A percentile compares a stretch with the other conserved stretches of the same genome.
These are phyloP conservation scores for Lippia alba DNA, from an alignment of 305 asterid species.

Conservation along the genomic window DNA sequence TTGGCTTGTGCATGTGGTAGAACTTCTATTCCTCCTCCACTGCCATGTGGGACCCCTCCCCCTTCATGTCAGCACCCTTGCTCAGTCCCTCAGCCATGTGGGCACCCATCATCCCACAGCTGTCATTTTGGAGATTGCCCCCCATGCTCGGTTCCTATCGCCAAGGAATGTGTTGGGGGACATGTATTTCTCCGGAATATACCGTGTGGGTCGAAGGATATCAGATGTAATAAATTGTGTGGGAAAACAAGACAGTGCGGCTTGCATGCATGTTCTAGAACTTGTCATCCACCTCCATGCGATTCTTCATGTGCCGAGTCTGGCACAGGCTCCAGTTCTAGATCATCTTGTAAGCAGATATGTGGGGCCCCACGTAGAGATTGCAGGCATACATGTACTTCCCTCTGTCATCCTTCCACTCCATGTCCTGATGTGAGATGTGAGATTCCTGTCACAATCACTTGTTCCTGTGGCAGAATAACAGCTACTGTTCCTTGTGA, in stretches of 20 bases:
- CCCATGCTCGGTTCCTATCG: conserved; percentile 83
- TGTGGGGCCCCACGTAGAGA: conserved; percentile 98
- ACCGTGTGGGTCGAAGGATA: conserved; percentile 93
- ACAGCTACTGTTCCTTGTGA: conserved; percentile 87
- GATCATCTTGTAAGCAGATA: conserved; percentile 82
- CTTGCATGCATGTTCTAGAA: conserved; percentile 87
- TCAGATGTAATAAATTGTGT: conserved; percentile 87
- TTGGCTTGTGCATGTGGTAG: conserved; percentile 92
- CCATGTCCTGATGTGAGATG: conserved; percentile 87
- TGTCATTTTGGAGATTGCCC: conserved; percentile 97
- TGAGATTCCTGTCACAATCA: conserved; percentile 77
- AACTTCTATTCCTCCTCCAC: conserved; percentile 93
- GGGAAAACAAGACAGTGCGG: conserved; percentile 98
- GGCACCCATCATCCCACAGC: conserved; percentile 92
- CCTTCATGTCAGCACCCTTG: conserved; percentile 94
- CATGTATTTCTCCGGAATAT: conserved; percentile 85
- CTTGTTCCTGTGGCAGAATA: conserved; percentile 85
- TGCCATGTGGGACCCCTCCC: conserved; percentile 88
- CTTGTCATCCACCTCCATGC: conserved; percentile 85
- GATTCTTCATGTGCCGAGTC: conserved; percentile 50
- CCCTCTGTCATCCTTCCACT: conserved; percentile 82
- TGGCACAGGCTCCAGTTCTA: conserved; percentile 38
- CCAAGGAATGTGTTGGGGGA: conserved; percentile 92
- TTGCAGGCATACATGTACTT: conserved; percentile 84
- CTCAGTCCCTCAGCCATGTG: conserved; percentile 90